Percentiles rank a stretch among this genome's conserved stretches.
Conservation (phyloP, 306 rosid species). For the Lathyrus oleraceus region DNA sequence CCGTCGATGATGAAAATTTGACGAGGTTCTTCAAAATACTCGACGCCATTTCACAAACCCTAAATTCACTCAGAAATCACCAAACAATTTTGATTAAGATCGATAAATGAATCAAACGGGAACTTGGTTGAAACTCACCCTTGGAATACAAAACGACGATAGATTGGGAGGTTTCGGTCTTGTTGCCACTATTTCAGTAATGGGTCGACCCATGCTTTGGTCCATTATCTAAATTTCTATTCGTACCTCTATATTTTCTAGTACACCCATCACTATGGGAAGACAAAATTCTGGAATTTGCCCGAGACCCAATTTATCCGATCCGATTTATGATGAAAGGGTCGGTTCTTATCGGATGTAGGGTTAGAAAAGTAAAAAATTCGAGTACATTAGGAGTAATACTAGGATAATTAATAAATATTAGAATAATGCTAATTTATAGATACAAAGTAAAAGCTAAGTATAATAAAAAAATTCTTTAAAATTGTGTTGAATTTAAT, state of each 20-base stretch:
- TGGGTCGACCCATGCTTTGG: constrained; percentile 19
- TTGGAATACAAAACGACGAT: neutral
- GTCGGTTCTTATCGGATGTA: too few relatives aligned
- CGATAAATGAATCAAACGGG: constrained; percentile 14
- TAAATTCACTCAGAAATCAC: constrained; percentile 12
- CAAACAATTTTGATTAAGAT: constrained; percentile 11
- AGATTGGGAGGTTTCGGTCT: neutral
- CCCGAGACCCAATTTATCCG: too few relatives aligned
- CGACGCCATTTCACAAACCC: constrained; percentile 63
- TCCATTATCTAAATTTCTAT: neutral
- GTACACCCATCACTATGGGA: neutral
- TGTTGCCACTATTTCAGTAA: neutral
- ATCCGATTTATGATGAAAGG: too few relatives aligned
- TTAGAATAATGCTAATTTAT: too few relatives aligned
- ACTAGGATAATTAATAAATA: too few relatives aligned
- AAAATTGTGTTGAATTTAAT: too few relatives aligned
- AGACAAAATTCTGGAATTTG: too few relatives aligned
- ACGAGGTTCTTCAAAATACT: constrained; percentile 63
- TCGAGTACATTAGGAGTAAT: too few relatives aligned
- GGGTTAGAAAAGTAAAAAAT: too few relatives aligned
- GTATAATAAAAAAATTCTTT: too few relatives aligned
- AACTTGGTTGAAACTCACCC: constrained; percentile 6
- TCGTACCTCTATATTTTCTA: neutral
- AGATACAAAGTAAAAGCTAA: too few relatives aligned
- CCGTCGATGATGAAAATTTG: constrained; percentile 52